These are phyloP conservation scores for Aegilops bicornis DNA, from an alignment of 176 grass and related monocot genomes.

Conservation along the genomic window DNA sequence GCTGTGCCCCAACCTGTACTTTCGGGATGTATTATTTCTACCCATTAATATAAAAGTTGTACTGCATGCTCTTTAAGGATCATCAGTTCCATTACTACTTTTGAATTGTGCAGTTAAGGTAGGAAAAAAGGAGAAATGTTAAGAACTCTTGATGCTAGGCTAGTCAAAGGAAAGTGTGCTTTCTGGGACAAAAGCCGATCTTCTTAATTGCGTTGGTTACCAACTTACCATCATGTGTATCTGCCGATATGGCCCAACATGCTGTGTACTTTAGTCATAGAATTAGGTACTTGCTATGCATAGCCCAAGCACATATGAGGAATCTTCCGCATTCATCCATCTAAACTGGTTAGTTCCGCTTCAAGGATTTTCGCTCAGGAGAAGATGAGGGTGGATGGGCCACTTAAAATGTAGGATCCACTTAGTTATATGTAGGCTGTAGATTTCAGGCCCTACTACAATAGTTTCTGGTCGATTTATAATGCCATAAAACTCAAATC, in stretches of 20 bases:
- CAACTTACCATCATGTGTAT: neutral
- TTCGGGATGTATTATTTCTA: slow-evolving; percentile 17
- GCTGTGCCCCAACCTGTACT: neutral
- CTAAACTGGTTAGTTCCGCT: neutral
- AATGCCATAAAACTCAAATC: neutral
- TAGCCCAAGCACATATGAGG: neutral
- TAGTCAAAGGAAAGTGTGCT: neutral
- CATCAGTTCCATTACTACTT: neutral
- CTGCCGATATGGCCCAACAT: neutral
- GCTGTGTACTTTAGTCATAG: neutral
- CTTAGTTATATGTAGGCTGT: neutral
- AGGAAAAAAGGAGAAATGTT: neutral
- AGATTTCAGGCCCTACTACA: neutral
- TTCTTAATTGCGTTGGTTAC: neutral
- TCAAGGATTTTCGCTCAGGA: neutral
- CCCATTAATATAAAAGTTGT: slow-evolving; percentile 10
- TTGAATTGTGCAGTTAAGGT: neutral
- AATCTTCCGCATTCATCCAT: neutral
- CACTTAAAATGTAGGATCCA: neutral
- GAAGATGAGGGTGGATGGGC: neutral
- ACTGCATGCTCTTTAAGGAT: neutral
- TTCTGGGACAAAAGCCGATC: neutral
- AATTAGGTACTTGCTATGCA: slow-evolving; percentile 2
- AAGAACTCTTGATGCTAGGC: neutral
- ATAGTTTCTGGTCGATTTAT: neutral